Base-by-base conservation (phyloP, 805 yeast species). In the Cyberlindnera amylophila region DNA sequence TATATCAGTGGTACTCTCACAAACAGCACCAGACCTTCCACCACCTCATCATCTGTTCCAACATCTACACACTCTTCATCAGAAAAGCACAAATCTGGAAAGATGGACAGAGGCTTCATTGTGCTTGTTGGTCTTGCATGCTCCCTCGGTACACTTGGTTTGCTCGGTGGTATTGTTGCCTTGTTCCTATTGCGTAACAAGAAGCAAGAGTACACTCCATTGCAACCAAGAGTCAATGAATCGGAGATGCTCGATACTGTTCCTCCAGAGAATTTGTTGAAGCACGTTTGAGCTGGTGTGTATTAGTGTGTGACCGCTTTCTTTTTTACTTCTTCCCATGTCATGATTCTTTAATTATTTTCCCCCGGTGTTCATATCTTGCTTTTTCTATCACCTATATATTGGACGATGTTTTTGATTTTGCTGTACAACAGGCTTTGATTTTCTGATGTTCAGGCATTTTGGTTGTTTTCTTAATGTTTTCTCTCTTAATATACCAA, bases 41-140 rank as follows among this genome's bases (percentile, higher is more conserved):
- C 45, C 6, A 34, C 61, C 1, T 19, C 58, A 7, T 18, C 47
- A 4, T 3, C 46, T 7, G n/a, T 62, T 15, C 32, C 60, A 7
- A 17, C 49, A 18, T 39, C 52, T 2, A 10, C 61, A 2, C 23
- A 53, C 5, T 38, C 57, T 1, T 7, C 55, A 8, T 18, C 39
- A 13, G 31, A 19, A 36, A 35, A 34, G 15, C 38, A 32, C 31
- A 47, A 34, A 10, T 44, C 49, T 27, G 53, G 57, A 26, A 58
- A 62, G 46, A 59, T 61, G 45, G 64, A 61, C 24, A 61, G 76
- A 16, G 90, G 93, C 0, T 81, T 73, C 52, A 81, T 84, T 23
- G 88, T 82, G 4, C 72, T 86, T 23, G 74, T 84, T 34, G 78
- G 85, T 0, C 68, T 82, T 32, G 93, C 89, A 0, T 66, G 81